A percentile compares a stretch with the other conserved stretches of the same genome.
phyloP scores from a whole-genome alignment of 2,329 filamentous ascomycete species.

The Cyanodermella asteris region DNA sequence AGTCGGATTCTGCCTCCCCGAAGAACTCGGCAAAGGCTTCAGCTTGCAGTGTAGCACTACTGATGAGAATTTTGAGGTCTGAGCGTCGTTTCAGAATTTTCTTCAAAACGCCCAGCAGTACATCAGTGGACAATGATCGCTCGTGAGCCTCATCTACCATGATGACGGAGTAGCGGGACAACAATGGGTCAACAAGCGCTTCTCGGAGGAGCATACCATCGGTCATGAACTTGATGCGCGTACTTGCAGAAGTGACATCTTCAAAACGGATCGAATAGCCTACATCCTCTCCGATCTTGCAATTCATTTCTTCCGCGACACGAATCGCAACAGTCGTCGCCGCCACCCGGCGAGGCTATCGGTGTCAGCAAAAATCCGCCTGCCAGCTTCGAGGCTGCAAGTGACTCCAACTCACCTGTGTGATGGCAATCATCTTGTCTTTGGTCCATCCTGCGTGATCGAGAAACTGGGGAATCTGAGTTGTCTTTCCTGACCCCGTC shows the following conservation, averaged over 20 bases:
- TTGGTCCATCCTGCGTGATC: conserved; percentile 75
- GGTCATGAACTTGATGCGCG: conserved; percentile 84
- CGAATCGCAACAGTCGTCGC: conserved; percentile 85
- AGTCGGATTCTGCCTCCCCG: conserved; percentile 19
- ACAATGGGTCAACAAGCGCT: conserved; percentile 73
- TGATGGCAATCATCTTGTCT: conserved; percentile 65
- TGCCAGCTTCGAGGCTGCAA: not conserved
- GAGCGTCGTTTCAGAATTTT: conserved; percentile 65
- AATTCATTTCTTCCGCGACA: conserved; percentile 83
- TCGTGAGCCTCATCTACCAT: conserved; percentile 98
- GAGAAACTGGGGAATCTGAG: conserved; percentile 81
- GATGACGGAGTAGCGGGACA: conserved; percentile 81
- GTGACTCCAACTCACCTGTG: conserved; percentile 35
- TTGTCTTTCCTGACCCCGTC: conserved; percentile 88
- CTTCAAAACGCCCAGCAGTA: conserved; percentile 72
- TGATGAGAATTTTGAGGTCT: conserved; percentile 72
- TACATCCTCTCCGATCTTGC: conserved; percentile 75
- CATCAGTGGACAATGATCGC: conserved; percentile 74
- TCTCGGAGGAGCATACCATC: conserved; percentile 82
- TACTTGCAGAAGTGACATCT: conserved; percentile 67
- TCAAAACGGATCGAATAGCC: conserved; percentile 93
- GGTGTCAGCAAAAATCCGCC: not conserved
- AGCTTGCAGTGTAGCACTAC: conserved; percentile 81
- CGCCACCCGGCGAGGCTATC: conserved; percentile 66
- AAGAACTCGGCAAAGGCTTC: conserved; percentile 74